Percentiles rank a stretch among this genome's conserved stretches.
Conservation (phyloP, 306 rosid species). For the Castanopsis chinensis region DNA sequence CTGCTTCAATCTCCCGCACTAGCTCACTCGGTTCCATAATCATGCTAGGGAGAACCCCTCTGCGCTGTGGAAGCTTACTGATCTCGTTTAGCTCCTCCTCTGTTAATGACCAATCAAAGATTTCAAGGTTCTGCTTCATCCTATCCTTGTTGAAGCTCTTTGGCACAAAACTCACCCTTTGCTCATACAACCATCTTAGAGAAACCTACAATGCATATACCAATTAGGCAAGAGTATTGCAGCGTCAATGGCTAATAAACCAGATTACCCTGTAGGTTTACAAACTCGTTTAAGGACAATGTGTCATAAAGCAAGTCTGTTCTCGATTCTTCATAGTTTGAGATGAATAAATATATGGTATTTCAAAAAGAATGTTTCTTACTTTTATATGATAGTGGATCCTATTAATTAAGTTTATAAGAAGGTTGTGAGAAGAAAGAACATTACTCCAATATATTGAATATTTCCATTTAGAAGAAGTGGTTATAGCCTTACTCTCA, state of each 20-base stretch:
- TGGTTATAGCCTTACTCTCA: too few relatives aligned
- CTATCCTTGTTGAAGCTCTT: conserved; percentile 46
- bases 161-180: conserved; percentile 37
- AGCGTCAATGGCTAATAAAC: not conserved
- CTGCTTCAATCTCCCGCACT: conserved; percentile 31
- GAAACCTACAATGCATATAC: conserved; percentile 14
- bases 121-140: conserved; percentile 37
- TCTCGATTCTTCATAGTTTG: too few relatives aligned
- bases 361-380: too few relatives aligned
- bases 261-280: too few relatives aligned
- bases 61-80: conserved; percentile 32
- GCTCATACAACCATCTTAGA: conserved; percentile 47
- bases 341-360: too few relatives aligned
- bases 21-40: conserved; percentile 31
- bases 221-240: not conserved
- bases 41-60: conserved; percentile 26
- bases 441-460: too few relatives aligned
- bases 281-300: too few relatives aligned
- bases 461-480: too few relatives aligned
- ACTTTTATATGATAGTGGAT: too few relatives aligned
- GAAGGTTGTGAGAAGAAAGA: too few relatives aligned
- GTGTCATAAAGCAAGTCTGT: too few relatives aligned
- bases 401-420: too few relatives aligned
- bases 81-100: conserved; percentile 33
- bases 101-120: conserved; percentile 36